Percentiles rank a stretch among this genome's conserved stretches.
Conservation (phyloP, 352 stramenopile species). For the Pythium utonaiense region DNA sequence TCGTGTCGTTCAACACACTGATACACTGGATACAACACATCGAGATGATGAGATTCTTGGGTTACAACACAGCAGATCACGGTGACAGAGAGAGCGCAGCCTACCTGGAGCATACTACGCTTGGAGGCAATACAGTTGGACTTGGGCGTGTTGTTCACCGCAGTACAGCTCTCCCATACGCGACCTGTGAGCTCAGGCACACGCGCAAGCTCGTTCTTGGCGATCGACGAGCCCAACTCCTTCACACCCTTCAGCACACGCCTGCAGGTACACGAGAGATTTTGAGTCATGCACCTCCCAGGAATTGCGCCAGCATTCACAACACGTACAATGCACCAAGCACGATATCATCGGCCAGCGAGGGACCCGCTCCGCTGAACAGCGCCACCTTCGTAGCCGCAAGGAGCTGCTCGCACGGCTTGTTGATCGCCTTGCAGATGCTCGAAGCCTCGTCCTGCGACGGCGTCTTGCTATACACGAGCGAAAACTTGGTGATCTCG, state of each 20-base stretch:
- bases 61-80: background rate
- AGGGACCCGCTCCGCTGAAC: slow-evolving; percentile 72
- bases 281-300: background rate
- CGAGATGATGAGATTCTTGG: background rate
- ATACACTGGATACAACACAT: slow-evolving; percentile 43
- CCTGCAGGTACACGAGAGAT: slow-evolving; percentile 22
- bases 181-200: slow-evolving; percentile 75
- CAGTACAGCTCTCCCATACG: slow-evolving; percentile 74
- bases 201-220: slow-evolving; percentile 40
- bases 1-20: slow-evolving; percentile 76
- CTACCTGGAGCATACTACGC: slow-evolving; percentile 82
- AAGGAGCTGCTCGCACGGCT: slow-evolving; percentile 78
- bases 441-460: slow-evolving; percentile 60
- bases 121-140: slow-evolving; percentile 86
- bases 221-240: slow-evolving; percentile 44
- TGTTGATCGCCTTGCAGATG: slow-evolving; percentile 75
- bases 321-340: slow-evolving; percentile 55
- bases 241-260: slow-evolving; percentile 73
- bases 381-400: slow-evolving; percentile 71
- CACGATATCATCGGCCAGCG: slow-evolving; percentile 72
- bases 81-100: background rate
- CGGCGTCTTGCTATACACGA: slow-evolving; percentile 80
- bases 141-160: slow-evolving; percentile 63
- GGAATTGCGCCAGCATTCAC: background rate
- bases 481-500: slow-evolving; percentile 86